Base-by-base conservation (phyloP, 768 basidiomycete genomes). In the Psilocybe subaeruginosa region DNA sequence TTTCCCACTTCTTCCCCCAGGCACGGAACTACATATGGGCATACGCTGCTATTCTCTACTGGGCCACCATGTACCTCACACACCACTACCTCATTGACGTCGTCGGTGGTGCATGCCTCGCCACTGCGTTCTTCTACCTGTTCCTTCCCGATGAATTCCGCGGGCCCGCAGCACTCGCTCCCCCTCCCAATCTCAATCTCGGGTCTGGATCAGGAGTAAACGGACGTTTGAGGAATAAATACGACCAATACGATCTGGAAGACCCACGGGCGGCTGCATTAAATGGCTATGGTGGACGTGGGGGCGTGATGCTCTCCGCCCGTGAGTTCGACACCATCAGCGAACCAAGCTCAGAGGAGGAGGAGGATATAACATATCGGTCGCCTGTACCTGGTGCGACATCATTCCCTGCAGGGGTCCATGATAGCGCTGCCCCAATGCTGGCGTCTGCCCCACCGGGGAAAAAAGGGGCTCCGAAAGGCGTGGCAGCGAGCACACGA, bases 61-160 rank as follows among this genome's bases (percentile, higher is more conserved):
- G 97, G 97, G 89, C 93, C 8, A 98, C 97, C 23, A 99, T 99
- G 97, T 98, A 97, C 79, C 90, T 97, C 68, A 93, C 93, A 3
- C 95, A 97, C 75, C 97, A 99, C 78, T 99, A 99, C 80, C 90
- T 99, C 70, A 95, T 99, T 77, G 97, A 99, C 71, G 93, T 98
- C 71, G 93, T 95, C 52, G 92, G 89, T 8, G 97, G 97, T 12
- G 93, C 91, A 0, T 97, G 95, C 71, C 84, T 99, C 64, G 90
- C 96, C 50, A 89, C 90, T 39, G 83, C 85, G 17, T 89, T 85
- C 69, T 99, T 98, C 82, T 98, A 94, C 78, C 69, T 92, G 64
- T 89, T 89, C 76, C 87, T 98, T 69, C 94, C 95, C 0, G 87
- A 91, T 64, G 88, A 90, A 59, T 82, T 97, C 64, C 85, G 84